Evolutionary conservation across 1,284 basidiomycete species (phyloP).

Genomic region (Thelephora terrestris): DNA sequence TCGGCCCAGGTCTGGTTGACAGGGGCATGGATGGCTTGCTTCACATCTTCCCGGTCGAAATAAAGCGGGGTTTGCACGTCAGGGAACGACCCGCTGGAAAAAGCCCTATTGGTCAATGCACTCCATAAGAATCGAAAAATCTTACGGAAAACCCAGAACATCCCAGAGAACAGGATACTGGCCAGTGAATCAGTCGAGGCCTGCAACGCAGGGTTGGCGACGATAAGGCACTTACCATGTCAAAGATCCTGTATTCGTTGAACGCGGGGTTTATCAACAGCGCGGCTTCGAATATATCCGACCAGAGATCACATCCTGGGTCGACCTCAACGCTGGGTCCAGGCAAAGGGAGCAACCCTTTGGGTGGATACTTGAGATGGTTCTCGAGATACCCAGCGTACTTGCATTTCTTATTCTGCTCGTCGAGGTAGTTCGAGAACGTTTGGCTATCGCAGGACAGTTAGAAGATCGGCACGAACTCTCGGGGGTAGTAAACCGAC

Average conservation of each 20-base stretch:
- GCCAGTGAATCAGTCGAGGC: slow-evolving; percentile 15
- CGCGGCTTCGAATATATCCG: slow-evolving; percentile 49
- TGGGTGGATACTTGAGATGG: slow-evolving; percentile 57
- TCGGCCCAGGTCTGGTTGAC: slow-evolving; percentile 48
- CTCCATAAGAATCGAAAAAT: slow-evolving; percentile 5
- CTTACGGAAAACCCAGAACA: slow-evolving; percentile 66
- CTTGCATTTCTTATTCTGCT: slow-evolving; percentile 41
- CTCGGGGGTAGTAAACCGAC: slow-evolving; percentile 25
- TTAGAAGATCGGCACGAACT: not conserved
- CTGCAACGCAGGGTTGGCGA: not conserved
- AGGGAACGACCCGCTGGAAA: slow-evolving; percentile 44
- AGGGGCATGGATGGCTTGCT: slow-evolving; percentile 65
- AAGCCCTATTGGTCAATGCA: not conserved
- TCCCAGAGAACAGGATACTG: slow-evolving; percentile 57
- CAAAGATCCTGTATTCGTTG: slow-evolving; percentile 67
- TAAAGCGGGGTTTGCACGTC: slow-evolving; percentile 42
- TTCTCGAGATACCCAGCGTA: slow-evolving; percentile 55
- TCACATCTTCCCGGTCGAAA: slow-evolving; percentile 64
- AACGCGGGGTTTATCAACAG: slow-evolving; percentile 62
- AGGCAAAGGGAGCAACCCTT: slow-evolving; percentile 48
- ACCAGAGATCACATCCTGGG: slow-evolving; percentile 57
- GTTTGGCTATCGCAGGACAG: slow-evolving; percentile 35
- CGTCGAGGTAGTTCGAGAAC: slow-evolving; percentile 49
- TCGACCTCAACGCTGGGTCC: slow-evolving; percentile 34
- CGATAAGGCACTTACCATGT: slow-evolving; percentile 33